Evolutionary conservation across 306 rosid species (phyloP).

Genomic region (Malus orientalis): DNA sequence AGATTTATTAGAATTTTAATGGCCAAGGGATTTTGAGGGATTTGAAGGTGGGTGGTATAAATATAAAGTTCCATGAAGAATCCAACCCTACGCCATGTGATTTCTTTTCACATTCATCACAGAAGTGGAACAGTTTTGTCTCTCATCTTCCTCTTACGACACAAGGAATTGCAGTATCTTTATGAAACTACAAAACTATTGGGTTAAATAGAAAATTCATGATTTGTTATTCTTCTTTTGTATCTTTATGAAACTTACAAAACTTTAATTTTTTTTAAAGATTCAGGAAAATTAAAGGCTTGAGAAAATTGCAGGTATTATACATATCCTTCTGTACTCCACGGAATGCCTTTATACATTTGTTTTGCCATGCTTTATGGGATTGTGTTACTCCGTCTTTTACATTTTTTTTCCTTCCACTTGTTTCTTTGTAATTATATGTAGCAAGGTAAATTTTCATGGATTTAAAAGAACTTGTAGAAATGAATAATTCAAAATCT

Average conservation of each 20-base stretch:
- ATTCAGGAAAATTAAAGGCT: neutral
- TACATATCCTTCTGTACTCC: neutral
- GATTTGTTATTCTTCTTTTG: too few relatives aligned
- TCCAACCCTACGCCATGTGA: too few relatives aligned
- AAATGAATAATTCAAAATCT: neutral
- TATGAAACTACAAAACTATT: too few relatives aligned
- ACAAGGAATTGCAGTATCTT: too few relatives aligned
- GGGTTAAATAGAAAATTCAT: too few relatives aligned
- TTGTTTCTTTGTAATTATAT: neutral
- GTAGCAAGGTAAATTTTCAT: neutral
- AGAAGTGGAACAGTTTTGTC: too few relatives aligned
- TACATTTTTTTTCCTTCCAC: neutral
- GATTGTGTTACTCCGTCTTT: neutral
- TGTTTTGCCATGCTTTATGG: neutral
- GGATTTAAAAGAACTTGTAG: neutral
- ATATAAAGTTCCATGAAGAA: too few relatives aligned
- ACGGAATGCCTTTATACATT: neutral
- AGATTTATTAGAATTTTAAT: too few relatives aligned
- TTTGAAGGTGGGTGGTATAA: too few relatives aligned
- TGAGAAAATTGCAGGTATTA: neutral
- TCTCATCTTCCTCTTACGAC: too few relatives aligned
- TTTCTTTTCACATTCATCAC: too few relatives aligned
- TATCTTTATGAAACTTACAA: neutral
- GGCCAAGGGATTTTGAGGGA: too few relatives aligned
- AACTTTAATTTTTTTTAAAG: neutral